These are phyloP conservation scores for Pleurotus tuoliensis DNA, from an alignment of 768 basidiomycete genomes.

Conservation along the genomic window DNA sequence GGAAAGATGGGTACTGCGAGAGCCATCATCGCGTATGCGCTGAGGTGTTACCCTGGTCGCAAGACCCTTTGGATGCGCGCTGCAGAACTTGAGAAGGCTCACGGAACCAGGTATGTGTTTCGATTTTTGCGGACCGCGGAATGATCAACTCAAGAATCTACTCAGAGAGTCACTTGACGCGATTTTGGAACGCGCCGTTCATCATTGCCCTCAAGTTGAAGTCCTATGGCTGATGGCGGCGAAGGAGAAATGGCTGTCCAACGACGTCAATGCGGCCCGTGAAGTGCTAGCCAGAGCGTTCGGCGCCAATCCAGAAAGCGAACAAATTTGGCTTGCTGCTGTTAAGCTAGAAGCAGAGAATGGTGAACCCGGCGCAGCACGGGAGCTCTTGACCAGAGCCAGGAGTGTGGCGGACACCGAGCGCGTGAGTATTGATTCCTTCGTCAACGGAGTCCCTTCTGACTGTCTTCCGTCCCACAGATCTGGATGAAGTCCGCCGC, in stretches of 20 bases:
- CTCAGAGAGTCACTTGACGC: slow-evolving; percentile 74
- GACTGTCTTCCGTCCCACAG: slow-evolving; percentile 33
- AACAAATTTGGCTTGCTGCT: slow-evolving; percentile 96
- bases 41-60: slow-evolving; percentile 87
- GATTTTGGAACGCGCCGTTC: slow-evolving; percentile 77
- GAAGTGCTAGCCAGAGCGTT: slow-evolving; percentile 87
- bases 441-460: background rate
- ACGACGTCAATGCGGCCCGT: slow-evolving; percentile 88
- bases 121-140: background rate
- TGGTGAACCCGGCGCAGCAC: slow-evolving; percentile 81
- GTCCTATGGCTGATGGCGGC: slow-evolving; percentile 97
- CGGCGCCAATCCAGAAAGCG: slow-evolving; percentile 93
- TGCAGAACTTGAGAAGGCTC: slow-evolving; percentile 88
- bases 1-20: slow-evolving; percentile 80
- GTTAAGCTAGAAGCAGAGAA: slow-evolving; percentile 97
- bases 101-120: slow-evolving; percentile 66
- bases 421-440: slow-evolving; percentile 47
- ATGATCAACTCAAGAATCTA: no score
- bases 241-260: slow-evolving; percentile 92
- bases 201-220: slow-evolving; percentile 93
- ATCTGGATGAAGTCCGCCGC: slow-evolving; percentile 99
- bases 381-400: slow-evolving; percentile 84
- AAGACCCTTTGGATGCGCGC: slow-evolving; percentile 86
- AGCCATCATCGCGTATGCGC: slow-evolving; percentile 85
- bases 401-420: slow-evolving; percentile 90